Evolutionary conservation across 257 asterid species (phyloP).

Genomic region (Jacaranda copaia): DNA sequence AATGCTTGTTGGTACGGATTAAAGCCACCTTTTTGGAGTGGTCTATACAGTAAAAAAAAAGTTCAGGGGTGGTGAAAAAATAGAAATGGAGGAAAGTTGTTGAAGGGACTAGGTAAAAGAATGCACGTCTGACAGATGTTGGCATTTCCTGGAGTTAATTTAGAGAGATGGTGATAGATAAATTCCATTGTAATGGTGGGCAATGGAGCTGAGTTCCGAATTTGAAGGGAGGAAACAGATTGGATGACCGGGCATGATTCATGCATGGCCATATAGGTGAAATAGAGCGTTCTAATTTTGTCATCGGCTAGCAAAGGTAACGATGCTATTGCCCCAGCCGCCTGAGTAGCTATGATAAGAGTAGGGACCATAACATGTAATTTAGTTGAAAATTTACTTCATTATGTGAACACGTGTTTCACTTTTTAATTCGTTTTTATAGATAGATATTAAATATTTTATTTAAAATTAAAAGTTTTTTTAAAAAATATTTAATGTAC

Average conservation of each 20-base stretch:
- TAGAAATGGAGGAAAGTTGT: slow-evolving; percentile 10
- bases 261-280: slow-evolving; percentile 44
- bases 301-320: background rate
- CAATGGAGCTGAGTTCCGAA: slow-evolving; percentile 31
- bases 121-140: background rate
- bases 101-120: slow-evolving; percentile 4
- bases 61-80: background rate
- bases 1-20: slow-evolving; percentile 9
- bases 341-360: too few relatives aligned
- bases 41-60: background rate
- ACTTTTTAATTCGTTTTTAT: too few relatives aligned
- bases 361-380: too few relatives aligned
- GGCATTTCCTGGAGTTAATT: slow-evolving; percentile 23
- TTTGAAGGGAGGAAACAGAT: slow-evolving; percentile 29
- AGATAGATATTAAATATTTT: too few relatives aligned
- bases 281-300: slow-evolving; percentile 7
- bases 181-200: slow-evolving; percentile 34
- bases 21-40: slow-evolving; percentile 29
- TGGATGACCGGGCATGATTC: slow-evolving; percentile 36
- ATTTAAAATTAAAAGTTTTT: too few relatives aligned
- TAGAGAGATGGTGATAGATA: slow-evolving; percentile 24
- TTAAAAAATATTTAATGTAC: too few relatives aligned
- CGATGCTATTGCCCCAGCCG: too few relatives aligned
- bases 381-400: too few relatives aligned
- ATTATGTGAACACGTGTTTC: too few relatives aligned